phyloP scores from a whole-genome alignment of 2,329 filamentous ascomycete species.

The Chaetomiaceae sp. region DNA sequence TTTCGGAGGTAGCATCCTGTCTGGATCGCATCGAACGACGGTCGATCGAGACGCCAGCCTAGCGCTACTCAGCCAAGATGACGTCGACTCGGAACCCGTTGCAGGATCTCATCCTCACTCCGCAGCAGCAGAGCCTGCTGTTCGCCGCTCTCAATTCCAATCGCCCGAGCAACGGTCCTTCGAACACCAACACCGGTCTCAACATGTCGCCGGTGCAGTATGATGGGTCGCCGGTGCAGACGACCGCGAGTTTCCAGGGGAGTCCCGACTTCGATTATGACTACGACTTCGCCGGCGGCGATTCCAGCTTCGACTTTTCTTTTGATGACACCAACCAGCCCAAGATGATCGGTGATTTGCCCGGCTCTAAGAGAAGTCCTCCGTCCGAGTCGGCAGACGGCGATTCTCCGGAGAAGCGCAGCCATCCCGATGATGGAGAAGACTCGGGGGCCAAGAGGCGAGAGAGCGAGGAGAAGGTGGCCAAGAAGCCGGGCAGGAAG shows the following conservation, averaged over 20 bases:
- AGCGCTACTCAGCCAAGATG: conserved; percentile 34
- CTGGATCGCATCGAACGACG: too few species aligned
- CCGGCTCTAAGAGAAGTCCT: conserved; percentile 39
- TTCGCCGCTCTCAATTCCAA: conserved; percentile 73
- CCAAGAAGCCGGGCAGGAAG: conserved; percentile 96
- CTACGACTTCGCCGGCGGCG: conserved; percentile 62
- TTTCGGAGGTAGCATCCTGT: too few species aligned
- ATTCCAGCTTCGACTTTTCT: conserved; percentile 72
- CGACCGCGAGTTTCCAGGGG: conserved; percentile 54
- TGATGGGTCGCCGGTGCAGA: conserved; percentile 43
- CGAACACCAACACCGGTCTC: conserved; percentile 34
- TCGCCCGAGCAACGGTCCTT: conserved; percentile 35
- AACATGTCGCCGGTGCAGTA: conserved; percentile 45
- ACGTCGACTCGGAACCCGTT: conserved; percentile 44
- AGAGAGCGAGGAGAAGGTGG: conserved; percentile 75
- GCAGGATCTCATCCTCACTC: conserved; percentile 62
- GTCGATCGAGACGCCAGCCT: not conserved
- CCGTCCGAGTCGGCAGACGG: conserved; percentile 56
- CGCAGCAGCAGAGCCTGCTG: conserved; percentile 69
- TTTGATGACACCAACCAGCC: conserved; percentile 47
- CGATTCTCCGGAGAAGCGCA: conserved; percentile 62
- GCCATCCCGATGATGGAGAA: conserved; percentile 65
- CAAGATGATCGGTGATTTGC: conserved; percentile 71
- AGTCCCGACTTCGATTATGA: conserved; percentile 82
- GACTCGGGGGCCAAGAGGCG: conserved; percentile 59